Base-by-base conservation (phyloP, 192 early-diverging fungal species). In the Coemansia sp. region DNA sequence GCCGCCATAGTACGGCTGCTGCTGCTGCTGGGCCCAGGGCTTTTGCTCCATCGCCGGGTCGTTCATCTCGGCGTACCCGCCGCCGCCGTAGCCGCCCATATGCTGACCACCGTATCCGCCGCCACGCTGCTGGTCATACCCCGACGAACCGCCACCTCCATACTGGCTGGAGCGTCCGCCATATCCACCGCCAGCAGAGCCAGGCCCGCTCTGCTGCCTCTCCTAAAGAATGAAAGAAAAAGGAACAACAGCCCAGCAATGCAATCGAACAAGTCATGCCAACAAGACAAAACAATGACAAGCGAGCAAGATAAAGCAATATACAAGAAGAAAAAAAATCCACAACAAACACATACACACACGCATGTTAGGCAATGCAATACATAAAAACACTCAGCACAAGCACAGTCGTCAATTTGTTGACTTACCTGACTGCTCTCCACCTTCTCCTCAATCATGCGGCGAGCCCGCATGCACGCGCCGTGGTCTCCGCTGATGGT, bases 361-460 rank as follows among this genome's bases (percentile, higher is more conserved):
- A 42, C 36, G 57, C 54, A 74, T 37, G 20, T 42, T 31, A 51
- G 47, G 24, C 38, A 25, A 65, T 37, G 49, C 58, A 59, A 6
- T 57, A 32, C 38, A 60, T 19, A 59, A 25, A 22, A 63, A n/a
- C n/a, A n/a, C n/a, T n/a, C 12, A 51, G 27, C 22, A 47, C 17
- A 47, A 47, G 9, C 8, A 57, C 20, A 19, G 8, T 7, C 31
- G 24, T 37, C n/a, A n/a, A 54, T 66, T 45, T 24, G 12, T 51
- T 12, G 37, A 40, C 54, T 82, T 82, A 83, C 80, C 74, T 77
- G 74, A 6, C 64, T 19, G 17, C 69, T 58, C 3, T 65, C 68
- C 14, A 83, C 60, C 41, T 83, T 83, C 39, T 77, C 80, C 62
- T 83, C 80, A 57, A 83, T 74, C 80, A 83, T 83, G 22, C 62